A percentile compares a stretch with the other conserved stretches of the same genome.
phyloP scores from a whole-genome alignment of 2,329 filamentous ascomycete genomes.

The Phaeosphaeria sp. region DNA sequence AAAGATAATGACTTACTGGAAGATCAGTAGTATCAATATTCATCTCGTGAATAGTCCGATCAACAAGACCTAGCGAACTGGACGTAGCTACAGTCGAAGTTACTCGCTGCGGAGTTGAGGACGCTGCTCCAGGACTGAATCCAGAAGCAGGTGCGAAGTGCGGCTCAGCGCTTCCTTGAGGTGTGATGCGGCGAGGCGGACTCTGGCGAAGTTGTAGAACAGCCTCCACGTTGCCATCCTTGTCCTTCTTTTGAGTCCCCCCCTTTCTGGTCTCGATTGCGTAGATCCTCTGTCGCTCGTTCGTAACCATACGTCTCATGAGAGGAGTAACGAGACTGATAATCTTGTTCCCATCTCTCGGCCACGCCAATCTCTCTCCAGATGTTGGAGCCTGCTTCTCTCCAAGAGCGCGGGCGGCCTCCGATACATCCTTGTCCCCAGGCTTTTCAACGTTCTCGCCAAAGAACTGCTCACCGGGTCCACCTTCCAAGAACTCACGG shows the following conservation, averaged over 20 bases:
- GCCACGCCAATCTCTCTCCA: conserved; percentile 57
- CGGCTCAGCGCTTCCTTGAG: conserved; percentile 14
- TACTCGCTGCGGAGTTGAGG: conserved; percentile 2
- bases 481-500: conserved; percentile 59
- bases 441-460: conserved; percentile 43
- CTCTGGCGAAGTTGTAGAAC: conserved; percentile 2
- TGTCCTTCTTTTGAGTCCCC: conserved; percentile 45
- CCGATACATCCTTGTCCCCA: conserved; percentile 39
- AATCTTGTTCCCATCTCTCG: conserved; percentile 61
- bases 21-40: not conserved
- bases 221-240: conserved; percentile 31
- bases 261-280: conserved; percentile 63
- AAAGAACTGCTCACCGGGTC: conserved; percentile 61
- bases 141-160: conserved; percentile 16
- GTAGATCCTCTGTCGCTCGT: conserved; percentile 64
- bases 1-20: not conserved
- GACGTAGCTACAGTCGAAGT: conserved; percentile 3
- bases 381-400: conserved; percentile 46
- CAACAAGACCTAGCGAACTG: not conserved
- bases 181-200: conserved; percentile 1
- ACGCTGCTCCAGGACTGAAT: conserved; percentile 8
- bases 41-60: not conserved
- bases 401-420: conserved; percentile 45
- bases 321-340: conserved; percentile 64
- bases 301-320: conserved; percentile 65